Evolutionary conservation across 768 basidiomycete species (phyloP), one percentile per base, ranked within the genome.

Genomic region (Pisolithus tinctorius): DNA sequence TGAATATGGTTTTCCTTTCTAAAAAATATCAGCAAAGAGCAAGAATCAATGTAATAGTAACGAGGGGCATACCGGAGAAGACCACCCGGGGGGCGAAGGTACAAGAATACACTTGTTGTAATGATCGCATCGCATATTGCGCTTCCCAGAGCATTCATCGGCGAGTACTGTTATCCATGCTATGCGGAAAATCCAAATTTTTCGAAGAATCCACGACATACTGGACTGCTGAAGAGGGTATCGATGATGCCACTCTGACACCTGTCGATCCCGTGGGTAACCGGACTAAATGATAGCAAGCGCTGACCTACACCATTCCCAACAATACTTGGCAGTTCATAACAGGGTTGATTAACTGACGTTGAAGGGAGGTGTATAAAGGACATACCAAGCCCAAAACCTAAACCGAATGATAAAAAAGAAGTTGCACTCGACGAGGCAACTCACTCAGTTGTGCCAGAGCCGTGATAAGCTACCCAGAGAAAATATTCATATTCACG

Each of bases 51-150:
- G 13, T 4, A 17, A 36, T 3, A 23, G 25, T 43, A 26, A 43
- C 34, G 14, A 16, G 20, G 5, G 8, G 6, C 5, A 14, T 53
- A 63, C 62, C 61, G 52, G 26, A 17, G 34, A 29, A 43, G 11
- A 9, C 43, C 56, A 20, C 52, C 49, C 17, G 13, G 39, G 13
- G 59, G 42, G 16, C 48, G 56, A 26, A 63, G 45, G 27, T 60
- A 60, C 45, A 54, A 64, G 1, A 49, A 30, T n/a, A 63, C 36
- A 10, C 58, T 55, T 16, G 4, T 1, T 1, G 59, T 63, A 48
- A 65, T 63, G 37, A 50, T 6, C 11, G 43, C 45, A 48, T 62
- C 61, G 17, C 63, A 64, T 13, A 54, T 2, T 11, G 63, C 56
- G 23, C 59, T 58, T 11, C 54, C 38, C 14, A 63, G 3, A n/a